Evolutionary conservation across 2,329 filamentous ascomycete species (phyloP).

Genomic region (Arthrobotrys pseudoclavata): DNA sequence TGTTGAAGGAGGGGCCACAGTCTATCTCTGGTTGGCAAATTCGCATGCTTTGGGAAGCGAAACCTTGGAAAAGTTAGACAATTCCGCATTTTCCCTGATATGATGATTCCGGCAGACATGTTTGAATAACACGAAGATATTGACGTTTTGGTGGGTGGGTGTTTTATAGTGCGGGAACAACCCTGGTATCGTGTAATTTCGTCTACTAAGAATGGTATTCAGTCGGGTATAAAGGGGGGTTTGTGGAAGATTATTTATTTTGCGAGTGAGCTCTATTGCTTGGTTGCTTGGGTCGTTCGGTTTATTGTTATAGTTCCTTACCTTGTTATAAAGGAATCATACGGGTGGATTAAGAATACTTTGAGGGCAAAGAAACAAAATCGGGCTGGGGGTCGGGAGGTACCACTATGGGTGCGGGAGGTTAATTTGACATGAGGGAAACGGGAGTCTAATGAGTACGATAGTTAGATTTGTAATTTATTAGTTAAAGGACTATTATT

Average conservation of each 20-base stretch:
- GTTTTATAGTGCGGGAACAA: background rate
- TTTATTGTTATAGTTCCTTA: background rate
- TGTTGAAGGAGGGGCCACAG: background rate
- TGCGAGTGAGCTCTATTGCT: background rate
- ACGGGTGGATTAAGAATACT: background rate
- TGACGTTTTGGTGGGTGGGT: background rate
- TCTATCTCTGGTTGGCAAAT: constrained; percentile 5
- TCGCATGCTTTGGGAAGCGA: background rate
- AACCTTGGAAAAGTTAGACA: constrained; percentile 13
- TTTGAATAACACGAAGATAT: background rate
- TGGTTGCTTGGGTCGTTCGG: background rate
- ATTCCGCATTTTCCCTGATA: background rate
- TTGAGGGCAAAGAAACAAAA: background rate
- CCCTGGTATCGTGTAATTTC: background rate
- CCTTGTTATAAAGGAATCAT: background rate
- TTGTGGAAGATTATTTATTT: background rate
- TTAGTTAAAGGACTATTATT: too few relatives aligned
- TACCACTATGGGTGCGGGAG: background rate
- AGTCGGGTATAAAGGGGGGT: background rate
- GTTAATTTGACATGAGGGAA: too few relatives aligned
- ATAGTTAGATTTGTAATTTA: too few relatives aligned
- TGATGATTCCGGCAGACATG: too few relatives aligned
- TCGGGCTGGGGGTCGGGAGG: background rate
- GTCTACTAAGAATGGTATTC: background rate
- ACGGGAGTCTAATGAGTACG: too few relatives aligned